A percentile compares a stretch with the other conserved stretches of the same genome.
These are phyloP conservation scores for Plantago ovata DNA, from an alignment of 257 asterid species.

Conservation along the genomic window DNA sequence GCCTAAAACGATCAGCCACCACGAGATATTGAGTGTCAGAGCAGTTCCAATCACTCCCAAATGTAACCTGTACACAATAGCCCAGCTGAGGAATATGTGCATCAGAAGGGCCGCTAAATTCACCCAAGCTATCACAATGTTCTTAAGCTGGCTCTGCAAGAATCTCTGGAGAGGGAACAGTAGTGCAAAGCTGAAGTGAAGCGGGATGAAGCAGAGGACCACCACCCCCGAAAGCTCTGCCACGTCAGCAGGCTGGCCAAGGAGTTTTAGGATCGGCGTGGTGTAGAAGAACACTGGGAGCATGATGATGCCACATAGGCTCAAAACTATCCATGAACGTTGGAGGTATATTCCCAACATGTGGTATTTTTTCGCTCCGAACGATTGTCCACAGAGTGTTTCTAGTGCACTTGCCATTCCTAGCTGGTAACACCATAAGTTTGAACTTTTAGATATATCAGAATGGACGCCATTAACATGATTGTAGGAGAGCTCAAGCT, in stretches of 20 bases:
- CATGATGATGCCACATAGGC: conserved; percentile 33
- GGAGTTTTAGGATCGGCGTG: conserved; percentile 47
- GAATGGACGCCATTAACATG: too few species aligned
- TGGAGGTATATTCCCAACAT: conserved; percentile 79
- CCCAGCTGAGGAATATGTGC: conserved; percentile 41
- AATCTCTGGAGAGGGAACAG: conserved; percentile 76
- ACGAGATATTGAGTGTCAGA: conserved; percentile 42
- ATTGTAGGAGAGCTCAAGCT: too few species aligned
- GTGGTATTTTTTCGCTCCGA: conserved; percentile 61
- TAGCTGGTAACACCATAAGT: too few species aligned
- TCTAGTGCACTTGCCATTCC: conserved; percentile 62
- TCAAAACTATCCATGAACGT: conserved; percentile 74
- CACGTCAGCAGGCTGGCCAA: conserved; percentile 77
- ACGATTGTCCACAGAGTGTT: conserved; percentile 91
- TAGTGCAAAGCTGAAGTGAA: conserved; percentile 73
- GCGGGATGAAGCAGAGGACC: conserved; percentile 54
- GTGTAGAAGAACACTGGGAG: conserved; percentile 58
- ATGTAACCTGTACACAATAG: conserved; percentile 33
- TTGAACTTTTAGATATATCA: too few species aligned
- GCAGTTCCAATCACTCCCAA: conserved; percentile 46
- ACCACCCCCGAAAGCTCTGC: conserved; percentile 73
- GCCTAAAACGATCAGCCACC: conserved; percentile 47
- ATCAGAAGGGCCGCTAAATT: conserved; percentile 39
- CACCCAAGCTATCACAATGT: conserved; percentile 50
- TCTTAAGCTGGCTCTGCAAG: conserved; percentile 85